A percentile compares a stretch with the other conserved stretches of the same genome.
phyloP scores from a whole-genome alignment of 352 stramenopile genomes.

The Ophiocytium majus region DNA sequence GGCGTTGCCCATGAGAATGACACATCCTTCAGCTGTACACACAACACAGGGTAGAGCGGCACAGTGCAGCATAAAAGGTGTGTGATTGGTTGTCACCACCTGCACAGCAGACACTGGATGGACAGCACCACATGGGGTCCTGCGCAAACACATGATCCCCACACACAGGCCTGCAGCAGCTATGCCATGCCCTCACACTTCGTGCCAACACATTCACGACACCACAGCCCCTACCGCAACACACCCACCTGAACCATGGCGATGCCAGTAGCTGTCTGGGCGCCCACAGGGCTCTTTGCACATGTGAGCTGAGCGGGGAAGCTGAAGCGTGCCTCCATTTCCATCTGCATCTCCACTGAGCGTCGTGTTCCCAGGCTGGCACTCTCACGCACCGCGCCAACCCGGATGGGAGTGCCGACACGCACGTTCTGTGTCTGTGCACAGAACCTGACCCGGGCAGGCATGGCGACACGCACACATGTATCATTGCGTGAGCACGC shows the following conservation, averaged over 20 bases:
- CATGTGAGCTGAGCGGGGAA: neutral
- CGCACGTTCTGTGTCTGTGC: neutral
- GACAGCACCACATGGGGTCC: too few species aligned
- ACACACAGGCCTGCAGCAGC: neutral
- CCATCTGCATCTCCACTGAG: neutral
- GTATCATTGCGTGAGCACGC: too few species aligned
- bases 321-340: neutral
- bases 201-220: neutral
- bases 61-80: too few species aligned
- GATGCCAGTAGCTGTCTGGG: neutral
- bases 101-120: too few species aligned
- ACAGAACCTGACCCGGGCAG: neutral
- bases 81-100: too few species aligned
- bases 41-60: neutral
- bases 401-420: neutral
- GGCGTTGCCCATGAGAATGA: neutral
- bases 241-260: constrained; percentile 4
- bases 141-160: too few species aligned
- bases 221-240: neutral
- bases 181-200: neutral
- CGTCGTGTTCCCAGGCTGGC: neutral
- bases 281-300: neutral
- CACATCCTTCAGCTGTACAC: constrained; percentile 8
- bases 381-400: constrained; percentile 11
- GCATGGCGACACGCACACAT: too few species aligned